Conservation (phyloP, 2,329 filamentous ascomycete species). For the Dactylella cylindrospora region DNA sequence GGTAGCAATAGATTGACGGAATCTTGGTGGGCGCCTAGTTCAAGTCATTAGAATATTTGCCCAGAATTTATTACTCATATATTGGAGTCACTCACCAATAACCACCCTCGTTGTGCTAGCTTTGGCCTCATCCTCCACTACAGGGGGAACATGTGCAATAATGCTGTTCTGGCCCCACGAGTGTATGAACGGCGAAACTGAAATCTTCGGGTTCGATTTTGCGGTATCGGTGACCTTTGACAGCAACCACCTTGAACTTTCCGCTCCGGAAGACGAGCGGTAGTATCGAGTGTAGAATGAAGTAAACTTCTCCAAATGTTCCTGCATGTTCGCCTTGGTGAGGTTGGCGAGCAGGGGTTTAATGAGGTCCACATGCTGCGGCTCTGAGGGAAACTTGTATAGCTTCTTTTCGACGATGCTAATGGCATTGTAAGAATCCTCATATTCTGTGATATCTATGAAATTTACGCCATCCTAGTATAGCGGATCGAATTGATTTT, state of each 20-base stretch:
- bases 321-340: constrained; percentile 72
- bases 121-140: not conserved
- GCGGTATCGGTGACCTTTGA: constrained; percentile 70
- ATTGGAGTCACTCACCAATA: constrained; percentile 5
- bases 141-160: constrained; percentile 77
- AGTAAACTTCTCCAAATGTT: constrained; percentile 75
- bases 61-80: not conserved
- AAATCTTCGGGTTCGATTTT: constrained; percentile 57
- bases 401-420: constrained; percentile 53
- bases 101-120: constrained; percentile 22
- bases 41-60: not conserved
- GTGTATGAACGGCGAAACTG: constrained; percentile 66
- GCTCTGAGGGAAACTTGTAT: constrained; percentile 67
- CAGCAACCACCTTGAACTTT: constrained; percentile 87
- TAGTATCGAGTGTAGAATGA: constrained; percentile 69
- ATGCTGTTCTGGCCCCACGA: constrained; percentile 87
- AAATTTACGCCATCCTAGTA: constrained; percentile 77
- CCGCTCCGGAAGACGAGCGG: constrained; percentile 71
- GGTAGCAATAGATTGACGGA: constrained; percentile 92
- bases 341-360: constrained; percentile 68
- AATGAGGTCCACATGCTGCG: constrained; percentile 66
- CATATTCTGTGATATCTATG: constrained; percentile 86
- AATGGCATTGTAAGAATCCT: constrained; percentile 61
- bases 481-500: not conserved
- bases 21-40: constrained; percentile 84